Evolutionary conservation across 2,329 filamentous ascomycete species (phyloP), one percentile per base, ranked within the genome.

Genomic region (Zymoseptoria brevis): DNA sequence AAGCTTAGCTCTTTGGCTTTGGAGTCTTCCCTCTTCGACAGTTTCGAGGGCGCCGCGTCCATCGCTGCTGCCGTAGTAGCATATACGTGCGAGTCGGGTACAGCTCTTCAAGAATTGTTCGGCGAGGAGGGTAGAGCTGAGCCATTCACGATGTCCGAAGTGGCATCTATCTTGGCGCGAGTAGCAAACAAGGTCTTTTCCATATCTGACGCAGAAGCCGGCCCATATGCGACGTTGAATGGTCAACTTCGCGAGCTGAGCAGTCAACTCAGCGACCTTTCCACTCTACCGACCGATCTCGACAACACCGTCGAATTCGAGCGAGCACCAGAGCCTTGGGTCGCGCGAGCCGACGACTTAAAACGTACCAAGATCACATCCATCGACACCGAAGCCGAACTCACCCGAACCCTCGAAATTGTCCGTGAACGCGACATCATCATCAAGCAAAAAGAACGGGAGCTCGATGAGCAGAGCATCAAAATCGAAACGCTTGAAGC

Each of bases 401-500:
- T 96, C 57, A 84, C 87, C 6, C 85, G 87, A 19, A 79, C 96
- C 59, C 90, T 87, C 67, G 89, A 92, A 56, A 87, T 93, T 65
- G 83, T 94, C 65, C 85, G 87, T 64, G 89, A 93, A 69, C 86
- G 88, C 19, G 87, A 89, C 3, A 71, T 75, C 19, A 72, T 77
- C 59, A 72, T 82, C 48, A 74, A 72, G 58, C 68, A 74, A 58
- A 75, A 75, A 50, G 90, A 96, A 65, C 89, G 92, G 71, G 86
- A 87, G 41, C 83, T 96, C 56, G 91, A 95, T 73, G 93, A 95
- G 60, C 83, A 89, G 22, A 83, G 87, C n/a, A 87, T 96, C 66
- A 92, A 94, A 74, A 96, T 96, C 66, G 93, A 96, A 74, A 89
- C 94, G 49, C 84, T 97, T 45, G 89, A 96, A 73, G 89, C 89